Conservation (phyloP, 495 filamentous ascomycete genomes). For the Pyrenula aspistea region DNA sequence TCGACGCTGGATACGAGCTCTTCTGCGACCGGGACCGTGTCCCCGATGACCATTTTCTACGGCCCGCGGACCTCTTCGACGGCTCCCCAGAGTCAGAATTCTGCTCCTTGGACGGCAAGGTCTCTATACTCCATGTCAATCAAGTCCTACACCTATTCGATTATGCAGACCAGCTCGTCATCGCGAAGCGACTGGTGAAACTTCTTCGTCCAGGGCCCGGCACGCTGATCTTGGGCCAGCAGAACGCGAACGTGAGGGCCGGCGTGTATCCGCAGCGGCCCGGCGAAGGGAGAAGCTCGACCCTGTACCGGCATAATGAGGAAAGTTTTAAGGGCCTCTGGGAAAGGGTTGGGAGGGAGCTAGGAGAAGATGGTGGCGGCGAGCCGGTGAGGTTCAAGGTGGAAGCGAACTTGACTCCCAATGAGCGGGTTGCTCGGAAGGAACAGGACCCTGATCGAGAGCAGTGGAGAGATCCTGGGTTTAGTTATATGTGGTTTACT, state of each 20-base stretch:
- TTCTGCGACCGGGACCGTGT: conserved; percentile 31
- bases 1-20: conserved; percentile 34
- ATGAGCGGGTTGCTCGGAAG: not conserved
- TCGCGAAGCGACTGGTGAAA: conserved; percentile 30
- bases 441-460: not conserved
- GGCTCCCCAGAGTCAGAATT: conserved; percentile 19
- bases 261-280: conserved; percentile 11
- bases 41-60: conserved; percentile 28
- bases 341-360: conserved; percentile 30
- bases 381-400: not conserved
- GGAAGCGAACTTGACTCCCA: not conserved
- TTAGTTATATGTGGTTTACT: not conserved
- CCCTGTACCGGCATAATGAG: conserved; percentile 31
- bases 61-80: conserved; percentile 38
- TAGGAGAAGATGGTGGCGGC: not conserved
- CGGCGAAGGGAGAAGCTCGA: conserved; percentile 6
- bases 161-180: conserved; percentile 36
- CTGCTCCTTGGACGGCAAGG: conserved; percentile 13
- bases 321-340: conserved; percentile 35
- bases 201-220: conserved; percentile 31
- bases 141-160: conserved; percentile 51
- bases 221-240: conserved; percentile 34
- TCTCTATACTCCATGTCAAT: conserved; percentile 43
- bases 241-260: conserved; percentile 25
- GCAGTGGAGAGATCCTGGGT: not conserved